Evolutionary conservation across 495 filamentous ascomycete species (phyloP).

Genomic region (Lepidopterella palustris): DNA sequence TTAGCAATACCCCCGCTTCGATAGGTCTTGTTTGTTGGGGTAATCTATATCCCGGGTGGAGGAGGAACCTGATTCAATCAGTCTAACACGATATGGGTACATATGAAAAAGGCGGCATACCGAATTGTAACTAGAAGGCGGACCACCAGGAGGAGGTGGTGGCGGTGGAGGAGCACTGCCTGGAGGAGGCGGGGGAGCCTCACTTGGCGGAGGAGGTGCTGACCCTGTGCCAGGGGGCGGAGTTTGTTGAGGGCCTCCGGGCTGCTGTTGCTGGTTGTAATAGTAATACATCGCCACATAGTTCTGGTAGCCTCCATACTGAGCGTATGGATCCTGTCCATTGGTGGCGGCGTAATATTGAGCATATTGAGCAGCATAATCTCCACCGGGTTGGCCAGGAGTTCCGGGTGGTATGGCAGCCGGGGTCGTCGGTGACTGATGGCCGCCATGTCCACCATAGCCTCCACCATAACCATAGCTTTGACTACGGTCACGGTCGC

Average conservation of each 20-base stretch:
- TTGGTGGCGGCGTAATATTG: conserved; percentile 63
- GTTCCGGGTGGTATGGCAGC: conserved; percentile 38
- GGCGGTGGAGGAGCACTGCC: conserved; percentile 53
- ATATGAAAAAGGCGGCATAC: conserved; percentile 41
- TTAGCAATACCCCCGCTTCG: not conserved
- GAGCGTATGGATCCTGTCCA: conserved; percentile 79
- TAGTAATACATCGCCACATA: conserved; percentile 60
- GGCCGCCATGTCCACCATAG: conserved; percentile 9
- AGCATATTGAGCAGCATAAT: conserved; percentile 77
- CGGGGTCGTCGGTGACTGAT: conserved; percentile 4
- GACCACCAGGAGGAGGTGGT: conserved; percentile 54
- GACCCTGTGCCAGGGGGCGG: conserved; percentile 42
- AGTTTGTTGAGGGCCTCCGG: conserved; percentile 19
- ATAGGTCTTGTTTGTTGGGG: not conserved
- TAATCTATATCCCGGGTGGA: conserved; percentile 32
- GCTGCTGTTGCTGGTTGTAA: conserved; percentile 54
- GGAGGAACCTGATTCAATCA: conserved; percentile 29
- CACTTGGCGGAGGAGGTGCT: conserved; percentile 54
- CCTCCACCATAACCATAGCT: conserved; percentile 27
- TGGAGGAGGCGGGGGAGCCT: conserved; percentile 59
- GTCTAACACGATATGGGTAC: not conserved
- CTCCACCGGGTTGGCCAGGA: conserved; percentile 19
- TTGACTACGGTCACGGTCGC: conserved; percentile 27
- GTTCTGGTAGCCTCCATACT: conserved; percentile 71
- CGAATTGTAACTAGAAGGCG: conserved; percentile 64